Percentiles rank a stretch among this genome's conserved stretches.
Evolutionary conservation across 2,329 filamentous ascomycete genomes (phyloP).

Genomic region (Pseudopyricularia cyperi): DNA sequence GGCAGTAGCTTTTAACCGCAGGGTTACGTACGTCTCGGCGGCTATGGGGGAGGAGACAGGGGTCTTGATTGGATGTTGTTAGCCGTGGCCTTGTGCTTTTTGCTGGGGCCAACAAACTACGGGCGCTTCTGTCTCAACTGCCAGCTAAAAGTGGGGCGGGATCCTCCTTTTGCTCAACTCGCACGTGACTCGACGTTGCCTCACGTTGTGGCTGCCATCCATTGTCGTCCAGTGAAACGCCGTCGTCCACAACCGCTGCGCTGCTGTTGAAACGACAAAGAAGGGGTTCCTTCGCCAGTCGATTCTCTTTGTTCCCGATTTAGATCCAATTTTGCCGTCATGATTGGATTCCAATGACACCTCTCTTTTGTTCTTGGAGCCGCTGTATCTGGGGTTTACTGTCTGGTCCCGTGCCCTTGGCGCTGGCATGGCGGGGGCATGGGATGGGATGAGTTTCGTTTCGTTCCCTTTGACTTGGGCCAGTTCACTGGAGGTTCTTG

Average conservation of each 20-base stretch:
- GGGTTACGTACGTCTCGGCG: too few relatives aligned
- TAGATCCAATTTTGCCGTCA: not conserved
- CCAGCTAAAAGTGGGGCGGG: not conserved
- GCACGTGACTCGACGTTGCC: not conserved
- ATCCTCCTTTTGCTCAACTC: not conserved
- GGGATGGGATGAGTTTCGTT: not conserved
- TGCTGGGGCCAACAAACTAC: not conserved
- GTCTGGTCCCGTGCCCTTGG: not conserved
- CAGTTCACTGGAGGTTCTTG: not conserved
- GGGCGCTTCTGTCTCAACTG: not conserved
- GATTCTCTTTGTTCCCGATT: not conserved
- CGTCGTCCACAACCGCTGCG: not conserved
- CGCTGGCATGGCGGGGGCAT: not conserved
- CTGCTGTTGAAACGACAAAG: not conserved
- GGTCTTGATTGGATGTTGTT: not conserved
- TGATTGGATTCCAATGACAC: not conserved
- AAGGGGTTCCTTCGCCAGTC: not conserved
- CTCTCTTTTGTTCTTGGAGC: not conserved
- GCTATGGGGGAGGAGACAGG: too few relatives aligned
- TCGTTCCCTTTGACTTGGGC: not conserved
- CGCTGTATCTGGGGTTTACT: not conserved
- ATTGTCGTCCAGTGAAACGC: not conserved
- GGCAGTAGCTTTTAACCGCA: too few relatives aligned
- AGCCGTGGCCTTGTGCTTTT: too few relatives aligned
- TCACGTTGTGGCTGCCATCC: not conserved